Conservation (phyloP, 108 stramenopile genomes). For the Epipyxis sp. region DNA sequence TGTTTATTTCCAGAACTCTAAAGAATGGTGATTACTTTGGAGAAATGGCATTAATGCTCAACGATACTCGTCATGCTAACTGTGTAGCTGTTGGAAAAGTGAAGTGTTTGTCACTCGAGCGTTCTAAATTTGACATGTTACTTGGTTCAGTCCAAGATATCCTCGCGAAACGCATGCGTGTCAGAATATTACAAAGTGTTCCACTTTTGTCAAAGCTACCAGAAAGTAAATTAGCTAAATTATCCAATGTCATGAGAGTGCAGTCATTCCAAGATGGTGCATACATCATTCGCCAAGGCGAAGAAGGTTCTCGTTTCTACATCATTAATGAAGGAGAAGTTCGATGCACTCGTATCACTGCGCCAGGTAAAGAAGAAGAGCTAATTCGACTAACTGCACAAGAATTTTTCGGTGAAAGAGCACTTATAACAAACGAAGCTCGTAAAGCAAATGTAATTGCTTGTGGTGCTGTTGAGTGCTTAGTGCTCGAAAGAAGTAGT, state of each 20-base stretch:
- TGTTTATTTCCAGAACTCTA: constrained; percentile 35
- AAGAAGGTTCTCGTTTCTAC: constrained; percentile 54
- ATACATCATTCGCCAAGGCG: constrained; percentile 57
- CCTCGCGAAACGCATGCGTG: constrained; percentile 53
- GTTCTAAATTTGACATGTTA: constrained; percentile 53
- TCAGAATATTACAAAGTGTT: constrained; percentile 59
- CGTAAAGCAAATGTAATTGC: constrained; percentile 32
- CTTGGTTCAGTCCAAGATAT: constrained; percentile 55
- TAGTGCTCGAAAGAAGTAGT: constrained; percentile 34
- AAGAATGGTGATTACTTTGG: constrained; percentile 73
- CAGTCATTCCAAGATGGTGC: constrained; percentile 42
- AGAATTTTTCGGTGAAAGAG: constrained; percentile 33
- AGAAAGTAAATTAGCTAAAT: constrained; percentile 44
- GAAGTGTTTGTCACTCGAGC: constrained; percentile 44
- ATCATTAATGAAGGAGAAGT: constrained; percentile 56
- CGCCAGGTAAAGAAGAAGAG: constrained; percentile 28
- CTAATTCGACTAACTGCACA: constrained; percentile 9
- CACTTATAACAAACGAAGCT: constrained; percentile 16
- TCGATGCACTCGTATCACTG: background rate
- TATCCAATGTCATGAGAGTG: constrained; percentile 51
- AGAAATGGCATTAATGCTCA: constrained; percentile 75
- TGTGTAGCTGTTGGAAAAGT: constrained; percentile 59
- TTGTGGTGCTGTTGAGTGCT: constrained; percentile 19
- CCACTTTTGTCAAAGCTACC: constrained; percentile 56
- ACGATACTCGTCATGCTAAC: constrained; percentile 78